Evolutionary conservation across 495 filamentous ascomycete species (phyloP), one percentile per base, ranked within the genome.

Genomic region (Podospora australis): DNA sequence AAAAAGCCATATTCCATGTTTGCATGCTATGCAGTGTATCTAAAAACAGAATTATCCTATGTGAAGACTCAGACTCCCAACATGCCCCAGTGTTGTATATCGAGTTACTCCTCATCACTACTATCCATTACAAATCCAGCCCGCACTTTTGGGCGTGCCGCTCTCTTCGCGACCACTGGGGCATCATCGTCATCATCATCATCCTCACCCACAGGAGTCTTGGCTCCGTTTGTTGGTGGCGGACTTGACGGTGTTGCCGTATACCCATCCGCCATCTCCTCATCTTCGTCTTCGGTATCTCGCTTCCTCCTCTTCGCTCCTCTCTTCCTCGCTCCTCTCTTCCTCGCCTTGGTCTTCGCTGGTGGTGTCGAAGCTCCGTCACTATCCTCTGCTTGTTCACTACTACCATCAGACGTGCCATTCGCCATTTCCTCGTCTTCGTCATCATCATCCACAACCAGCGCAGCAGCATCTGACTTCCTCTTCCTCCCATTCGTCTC

Each of bases 121-220:
- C 77, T 79, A 56, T 81, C 78, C 38, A 79, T 49, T 44, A 80
- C 58, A 49, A 80, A 79, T 20, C 75, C 76, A 4, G 69, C 72
- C 54, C 68, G 69, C 1, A 65, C 65, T 41, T 66, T 70, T 39
- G 63, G 60, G 54, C 73, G 62, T 34, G 58, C 54, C 24, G 56
- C 56, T 1, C 48, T 46, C 5, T 50, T 51, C n/a, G 57, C 47
- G 6, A 59, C 24, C 34, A 60, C 60, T 0, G 62, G 59, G 19
- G 61, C 43, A 21, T 70, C 69, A 13, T 73, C 70, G 1, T 74
- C 69, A 0, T 68, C 63, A 17, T 66, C 49, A 49, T 61, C 54
- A 10, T 49, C 63, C 13, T 48, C 54, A n/a, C 34, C 7, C 29
- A 42, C 48, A 20, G 49, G 13, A 50, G 47, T 30, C n/a, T 25